phyloP scores from a whole-genome alignment of 1,284 basidiomycete genomes.

The Irpex lacteus region DNA sequence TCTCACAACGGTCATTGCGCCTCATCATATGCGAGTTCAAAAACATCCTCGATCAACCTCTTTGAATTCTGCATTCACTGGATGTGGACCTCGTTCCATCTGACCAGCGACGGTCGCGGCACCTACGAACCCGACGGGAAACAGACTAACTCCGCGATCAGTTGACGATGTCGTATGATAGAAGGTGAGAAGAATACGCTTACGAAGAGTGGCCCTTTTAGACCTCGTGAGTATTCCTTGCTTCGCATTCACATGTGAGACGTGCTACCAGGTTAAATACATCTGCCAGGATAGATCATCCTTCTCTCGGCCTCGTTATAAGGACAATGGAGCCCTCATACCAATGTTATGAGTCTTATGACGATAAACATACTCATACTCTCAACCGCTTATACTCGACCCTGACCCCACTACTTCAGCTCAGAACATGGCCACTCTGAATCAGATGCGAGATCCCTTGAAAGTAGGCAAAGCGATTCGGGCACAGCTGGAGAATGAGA shows the following conservation, averaged over 20 bases:
- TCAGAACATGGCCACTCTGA: slow-evolving; percentile 23
- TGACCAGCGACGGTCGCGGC: background rate
- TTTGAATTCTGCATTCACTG: background rate
- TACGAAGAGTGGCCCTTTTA: background rate
- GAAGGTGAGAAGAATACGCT: background rate
- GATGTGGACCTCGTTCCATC: background rate
- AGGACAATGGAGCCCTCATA: background rate
- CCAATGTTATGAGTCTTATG: background rate
- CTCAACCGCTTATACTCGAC: background rate
- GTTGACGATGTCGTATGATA: background rate
- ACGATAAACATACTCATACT: background rate
- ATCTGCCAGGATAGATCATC: background rate
- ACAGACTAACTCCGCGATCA: background rate
- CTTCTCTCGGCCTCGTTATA: background rate
- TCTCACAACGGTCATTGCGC: too few species aligned
- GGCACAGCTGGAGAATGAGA: slow-evolving; percentile 33
- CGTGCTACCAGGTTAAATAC: background rate
- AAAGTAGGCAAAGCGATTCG: slow-evolving; percentile 36
- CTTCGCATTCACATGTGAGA: background rate
- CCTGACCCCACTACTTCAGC: background rate
- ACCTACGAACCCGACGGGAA: background rate
- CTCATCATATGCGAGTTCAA: too few species aligned
- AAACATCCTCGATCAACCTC: background rate
- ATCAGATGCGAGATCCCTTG: slow-evolving; percentile 36
- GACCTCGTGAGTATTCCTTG: background rate